A percentile compares a stretch with the other conserved stretches of the same genome.
Conservation (phyloP, 2,329 filamentous ascomycete genomes). For the Aspergillus fumigatiaffinis region DNA sequence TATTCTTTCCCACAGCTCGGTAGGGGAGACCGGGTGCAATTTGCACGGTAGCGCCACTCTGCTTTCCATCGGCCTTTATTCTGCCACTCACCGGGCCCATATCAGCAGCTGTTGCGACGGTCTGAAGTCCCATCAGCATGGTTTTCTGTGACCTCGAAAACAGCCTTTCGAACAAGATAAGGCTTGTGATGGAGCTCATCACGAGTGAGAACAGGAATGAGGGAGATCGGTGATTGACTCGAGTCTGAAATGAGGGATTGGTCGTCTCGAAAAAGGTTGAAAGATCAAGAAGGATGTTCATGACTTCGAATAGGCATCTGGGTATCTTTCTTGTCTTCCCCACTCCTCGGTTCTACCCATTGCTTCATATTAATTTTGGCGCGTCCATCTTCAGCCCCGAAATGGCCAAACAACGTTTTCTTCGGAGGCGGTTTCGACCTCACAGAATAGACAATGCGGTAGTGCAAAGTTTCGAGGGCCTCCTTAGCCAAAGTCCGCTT, state of each 20-base stretch:
- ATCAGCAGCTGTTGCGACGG: neutral
- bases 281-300: neutral
- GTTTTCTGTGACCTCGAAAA: too few relatives aligned
- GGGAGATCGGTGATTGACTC: neutral
- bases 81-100: neutral
- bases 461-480: constrained; percentile 67
- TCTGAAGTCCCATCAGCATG: neutral
- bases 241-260: neutral
- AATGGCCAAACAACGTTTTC: constrained; percentile 39
- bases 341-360: neutral
- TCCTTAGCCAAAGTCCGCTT: constrained; percentile 73
- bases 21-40: neutral
- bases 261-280: neutral
- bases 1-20: neutral
- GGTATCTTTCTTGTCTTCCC: neutral
- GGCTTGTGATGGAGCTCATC: too few relatives aligned
- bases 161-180: too few relatives aligned
- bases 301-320: neutral
- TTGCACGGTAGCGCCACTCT: neutral
- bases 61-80: neutral
- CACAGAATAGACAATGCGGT: constrained; percentile 67
- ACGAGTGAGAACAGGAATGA: too few relatives aligned
- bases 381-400: constrained; percentile 9
- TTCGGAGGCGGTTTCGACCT: constrained; percentile 59
- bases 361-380: neutral